Evolutionary conservation across 2,329 filamentous ascomycete genomes (phyloP), one percentile per base, ranked within the genome.

Genomic region (Claviceps citrina): DNA sequence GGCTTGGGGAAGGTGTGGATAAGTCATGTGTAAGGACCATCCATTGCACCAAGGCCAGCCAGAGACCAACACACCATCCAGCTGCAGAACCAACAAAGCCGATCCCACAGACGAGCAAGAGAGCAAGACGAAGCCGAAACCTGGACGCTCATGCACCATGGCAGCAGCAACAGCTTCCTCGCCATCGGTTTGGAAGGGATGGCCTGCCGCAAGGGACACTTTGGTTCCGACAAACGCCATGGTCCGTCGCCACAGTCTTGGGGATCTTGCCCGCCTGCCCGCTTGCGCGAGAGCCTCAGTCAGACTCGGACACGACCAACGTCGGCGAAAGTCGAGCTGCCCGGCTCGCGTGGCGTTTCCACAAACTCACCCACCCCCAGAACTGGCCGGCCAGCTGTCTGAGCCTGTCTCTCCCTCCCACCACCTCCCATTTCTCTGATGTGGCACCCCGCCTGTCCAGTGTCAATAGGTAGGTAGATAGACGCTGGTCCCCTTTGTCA

Each of bases 381-480:
- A 8, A 5, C 22, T 24, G 5, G 20, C 32, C 24, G 3, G 20
- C n/a, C 20, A 40, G 40, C 40, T 38, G 38, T 31, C 40, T 38
- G 39, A 37, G 41, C 43, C 39, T 42, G 34, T 43, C 43, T 38
- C 31, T 31, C 18, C 25, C 24, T 25, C 32, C 19, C 18, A 15
- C 20, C 24, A 10, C 20, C 19, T n/a, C 13, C n/a, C 28, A 30
- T 31, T 38, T 10, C 35, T 31, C n/a, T n/a, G n/a, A n/a, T n/a
- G n/a, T n/a, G n/a, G n/a, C n/a, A n/a, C n/a, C n/a, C n/a, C n/a
- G n/a, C n/a, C n/a, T n/a, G n/a, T n/a, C n/a, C n/a, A n/a, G n/a
- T n/a, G n/a, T n/a, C n/a, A n/a, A n/a, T n/a, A n/a, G n/a, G n/a
- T n/a, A n/a, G n/a, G n/a, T n/a, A n/a, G n/a, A n/a, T 38, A 44